Evolutionary conservation across 2,329 filamentous ascomycete species (phyloP).

Genomic region (Neonectria hederae): DNA sequence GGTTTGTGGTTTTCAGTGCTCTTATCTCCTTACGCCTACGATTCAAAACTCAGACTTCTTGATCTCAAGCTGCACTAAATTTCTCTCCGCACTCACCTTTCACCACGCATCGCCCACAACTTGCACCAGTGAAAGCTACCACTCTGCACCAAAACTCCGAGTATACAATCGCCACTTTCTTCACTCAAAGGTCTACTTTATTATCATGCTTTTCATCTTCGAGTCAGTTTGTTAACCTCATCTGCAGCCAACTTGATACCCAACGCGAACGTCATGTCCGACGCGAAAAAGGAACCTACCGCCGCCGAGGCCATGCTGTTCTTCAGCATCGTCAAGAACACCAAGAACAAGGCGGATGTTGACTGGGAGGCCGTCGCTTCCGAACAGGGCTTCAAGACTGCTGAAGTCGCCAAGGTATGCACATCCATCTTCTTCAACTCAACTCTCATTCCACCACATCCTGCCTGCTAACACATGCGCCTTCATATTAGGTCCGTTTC

Average conservation of each 20-base stretch:
- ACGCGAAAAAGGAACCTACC: conserved; percentile 50
- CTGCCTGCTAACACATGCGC: conserved; percentile 3
- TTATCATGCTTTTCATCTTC: background rate
- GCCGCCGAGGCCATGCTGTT: conserved; percentile 56
- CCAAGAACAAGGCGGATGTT: conserved; percentile 54
- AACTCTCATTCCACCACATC: background rate
- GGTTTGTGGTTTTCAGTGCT: background rate
- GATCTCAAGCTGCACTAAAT: background rate
- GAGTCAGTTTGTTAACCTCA: background rate
- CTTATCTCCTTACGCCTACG: background rate
- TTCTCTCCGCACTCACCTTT: background rate
- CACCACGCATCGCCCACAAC: background rate
- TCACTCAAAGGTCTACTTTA: background rate
- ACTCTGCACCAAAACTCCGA: background rate
- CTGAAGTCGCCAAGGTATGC: conserved; percentile 55
- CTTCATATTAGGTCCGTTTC: conserved; percentile 52
- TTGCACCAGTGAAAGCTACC: background rate
- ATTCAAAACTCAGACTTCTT: background rate
- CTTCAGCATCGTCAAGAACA: conserved; percentile 56
- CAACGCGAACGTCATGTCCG: conserved; percentile 42
- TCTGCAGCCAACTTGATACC: background rate
- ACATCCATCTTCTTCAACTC: background rate
- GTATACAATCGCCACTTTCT: background rate
- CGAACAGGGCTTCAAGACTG: conserved; percentile 56
- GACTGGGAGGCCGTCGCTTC: conserved; percentile 59